Evolutionary conservation across 2,329 filamentous ascomycete genomes (phyloP), one percentile per base, ranked within the genome.

Genomic region (Cordyceps javanica): DNA sequence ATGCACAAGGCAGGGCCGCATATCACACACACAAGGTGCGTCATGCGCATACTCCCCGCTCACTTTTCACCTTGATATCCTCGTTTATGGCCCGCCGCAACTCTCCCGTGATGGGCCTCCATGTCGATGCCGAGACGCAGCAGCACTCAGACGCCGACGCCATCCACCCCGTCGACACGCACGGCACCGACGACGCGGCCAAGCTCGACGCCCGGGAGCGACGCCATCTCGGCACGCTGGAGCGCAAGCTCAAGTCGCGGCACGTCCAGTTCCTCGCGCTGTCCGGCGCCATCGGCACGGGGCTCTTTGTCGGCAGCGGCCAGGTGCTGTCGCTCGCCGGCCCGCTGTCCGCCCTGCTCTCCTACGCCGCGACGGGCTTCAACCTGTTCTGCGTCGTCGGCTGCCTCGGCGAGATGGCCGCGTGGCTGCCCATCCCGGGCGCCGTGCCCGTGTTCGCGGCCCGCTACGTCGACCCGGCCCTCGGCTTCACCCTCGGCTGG

Each of bases 381-480:
- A 75, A 77, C 49, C 68, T 80, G n/a, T 78, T 72, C 64, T 77
- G 73, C 52, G 76, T 79, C 30, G 76, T 79, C 58, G 70, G 72
- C 60, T 70, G 70, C 64, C 78, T 86, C 56, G 77, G 77, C 21
- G 81, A 83, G 69, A 81, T 87, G 73, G 81, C 82, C 23, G 78
- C 83, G 32, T 86, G 82, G 73, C 77, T 87, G 53, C 81, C 83
- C 3, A 69, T 85, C 61, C 74, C 81, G 28, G 78, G 79, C n/a
- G 77, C 77, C 5, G 75, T 81, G 8, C 74, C 77, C 5, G 69
- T 78, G 25, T 81, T 79, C 51, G 77, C 77, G 10, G 69, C 74
- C 19, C 72, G 76, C n/a, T 79, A 73, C 58, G 75, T 78, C 50
- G 75, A 78, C 57, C 73, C 75, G 36, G 74, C 75, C 1, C 69